Conservation (phyloP, 345 rosid genomes). For the Brassica napus region Da-Ae NC_063439.1:752501-753000, state of each 20-base stretch:
- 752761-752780: neutral
- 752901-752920: neutral
- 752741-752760: neutral
- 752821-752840: neutral
- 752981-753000: neutral
- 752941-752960: neutral
- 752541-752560: no score
- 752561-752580: no score
- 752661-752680: no score
- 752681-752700: neutral
- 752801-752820: neutral
- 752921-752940: neutral
- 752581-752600: slow-evolving; percentile 18
- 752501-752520: neutral
- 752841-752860: neutral
- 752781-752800: neutral
- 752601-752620: neutral
- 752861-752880: neutral
- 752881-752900: neutral
- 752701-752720: neutral
- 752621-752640: neutral
- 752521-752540: neutral
- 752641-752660: neutral
- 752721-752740: no score
- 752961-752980: no score